Conservation (phyloP, 2,329 filamentous ascomycete species). For the Paraphoma sp. region DNA sequence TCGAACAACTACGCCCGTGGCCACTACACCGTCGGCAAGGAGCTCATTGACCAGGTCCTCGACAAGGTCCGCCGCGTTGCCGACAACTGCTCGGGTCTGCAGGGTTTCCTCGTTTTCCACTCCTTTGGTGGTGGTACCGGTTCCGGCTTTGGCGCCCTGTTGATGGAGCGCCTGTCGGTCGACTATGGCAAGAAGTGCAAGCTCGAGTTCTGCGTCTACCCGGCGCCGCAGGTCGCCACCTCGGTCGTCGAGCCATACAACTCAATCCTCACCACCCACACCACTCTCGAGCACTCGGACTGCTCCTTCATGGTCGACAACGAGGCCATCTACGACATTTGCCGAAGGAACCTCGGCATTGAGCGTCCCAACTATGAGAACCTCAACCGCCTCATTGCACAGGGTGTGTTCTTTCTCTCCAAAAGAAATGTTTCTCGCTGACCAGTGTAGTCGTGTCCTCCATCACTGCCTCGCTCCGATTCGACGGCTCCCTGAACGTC, state of each 20-base stretch:
- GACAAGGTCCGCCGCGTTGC: slow-evolving; percentile 98
- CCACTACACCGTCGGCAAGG: slow-evolving; percentile 99
- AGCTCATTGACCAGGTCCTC: slow-evolving; percentile 96
- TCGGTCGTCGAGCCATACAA: slow-evolving; percentile 99
- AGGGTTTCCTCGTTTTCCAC: slow-evolving; percentile 99
- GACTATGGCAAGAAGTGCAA: slow-evolving; percentile 99
- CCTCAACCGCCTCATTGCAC: slow-evolving; percentile 97
- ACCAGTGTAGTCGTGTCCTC: slow-evolving; percentile 82
- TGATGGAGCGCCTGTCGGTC: slow-evolving; percentile 98
- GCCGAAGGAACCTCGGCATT: slow-evolving; percentile 94
- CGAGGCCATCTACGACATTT: slow-evolving; percentile 99
- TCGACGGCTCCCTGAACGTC: slow-evolving; percentile 98
- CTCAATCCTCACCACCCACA: slow-evolving; percentile 98
- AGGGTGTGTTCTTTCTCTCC: slow-evolving; percentile 65
- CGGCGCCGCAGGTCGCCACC: slow-evolving; percentile 94
- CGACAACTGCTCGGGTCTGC: slow-evolving; percentile 94
- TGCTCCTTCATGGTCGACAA: slow-evolving; percentile 99
- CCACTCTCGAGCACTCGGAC: slow-evolving; percentile 98
- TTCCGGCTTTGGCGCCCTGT: slow-evolving; percentile 95
- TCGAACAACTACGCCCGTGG: slow-evolving; percentile 99
- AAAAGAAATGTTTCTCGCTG: slow-evolving; percentile 2
- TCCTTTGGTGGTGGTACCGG: slow-evolving; percentile 99
- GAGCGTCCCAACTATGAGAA: slow-evolving; percentile 99
- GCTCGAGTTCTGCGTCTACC: slow-evolving; percentile 99
- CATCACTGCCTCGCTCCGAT: slow-evolving; percentile 97